These are phyloP conservation scores for Komagataella pastoris DNA, from an alignment of 805 yeast species.

Conservation along the genomic window DNA sequence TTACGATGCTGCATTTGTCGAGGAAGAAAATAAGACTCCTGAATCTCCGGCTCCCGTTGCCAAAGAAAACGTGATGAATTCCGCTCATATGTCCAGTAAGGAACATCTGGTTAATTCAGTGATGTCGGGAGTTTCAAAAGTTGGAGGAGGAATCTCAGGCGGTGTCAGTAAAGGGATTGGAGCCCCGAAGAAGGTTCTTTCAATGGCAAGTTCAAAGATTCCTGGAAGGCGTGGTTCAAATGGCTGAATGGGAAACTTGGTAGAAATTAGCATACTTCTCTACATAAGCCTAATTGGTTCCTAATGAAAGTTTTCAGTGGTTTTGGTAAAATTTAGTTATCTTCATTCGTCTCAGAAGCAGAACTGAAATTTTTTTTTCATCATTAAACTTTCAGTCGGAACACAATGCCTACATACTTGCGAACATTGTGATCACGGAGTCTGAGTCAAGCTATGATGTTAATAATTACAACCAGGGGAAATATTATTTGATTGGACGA, in stretches of 20 bases:
- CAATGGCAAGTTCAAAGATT: neutral
- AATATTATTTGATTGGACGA: constrained; percentile 36
- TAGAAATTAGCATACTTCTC: neutral
- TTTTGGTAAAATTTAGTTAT: constrained; percentile 54
- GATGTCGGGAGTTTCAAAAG: neutral
- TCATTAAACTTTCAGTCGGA: constrained; percentile 26
- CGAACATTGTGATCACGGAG: neutral
- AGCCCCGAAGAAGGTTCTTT: neutral
- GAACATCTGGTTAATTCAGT: neutral
- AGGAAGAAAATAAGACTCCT: constrained; percentile 6
- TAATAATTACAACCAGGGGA: constrained; percentile 76
- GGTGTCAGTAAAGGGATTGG: neutral
- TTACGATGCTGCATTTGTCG: neutral
- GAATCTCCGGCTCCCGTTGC: neutral
- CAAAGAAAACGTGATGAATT: neutral
- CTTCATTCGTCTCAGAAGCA: constrained; percentile 93
- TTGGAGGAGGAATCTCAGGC: neutral
- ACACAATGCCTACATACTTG: neutral
- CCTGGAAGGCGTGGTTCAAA: neutral
- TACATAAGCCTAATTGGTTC: neutral
- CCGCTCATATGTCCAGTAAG: neutral
- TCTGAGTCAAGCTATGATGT: constrained; percentile 4
- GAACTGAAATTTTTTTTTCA: constrained; percentile 75
- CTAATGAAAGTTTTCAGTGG: constrained; percentile 15
- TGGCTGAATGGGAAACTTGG: neutral